Base-by-base conservation (phyloP, 2,329 filamentous ascomycete species). In the Ascochyta rabiei region DNA sequence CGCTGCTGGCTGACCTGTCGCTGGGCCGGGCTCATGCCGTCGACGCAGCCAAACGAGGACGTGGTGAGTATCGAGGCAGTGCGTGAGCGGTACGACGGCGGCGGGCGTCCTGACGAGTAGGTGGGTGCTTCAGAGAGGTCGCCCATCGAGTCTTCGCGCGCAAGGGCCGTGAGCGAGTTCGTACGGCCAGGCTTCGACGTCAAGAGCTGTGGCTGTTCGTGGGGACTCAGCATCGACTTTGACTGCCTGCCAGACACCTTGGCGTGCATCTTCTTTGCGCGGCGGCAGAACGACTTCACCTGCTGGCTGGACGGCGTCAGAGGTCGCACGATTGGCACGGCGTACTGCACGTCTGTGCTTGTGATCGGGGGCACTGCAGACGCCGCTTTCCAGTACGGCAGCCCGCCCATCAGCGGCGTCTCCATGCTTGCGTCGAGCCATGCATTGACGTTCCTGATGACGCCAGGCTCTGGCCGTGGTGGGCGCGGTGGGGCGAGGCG, bases 1-100 rank as follows among this genome's bases (percentile, higher is more conserved):
- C 61, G 57, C 37, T 67, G 64, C 43, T 70, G 68, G 45, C 65
- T 68, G 33, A 63, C 57, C 35, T 68, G 63, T 44, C 70, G 57
- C 37, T 68, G 67, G 19, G 61, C 61, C 19, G 59, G 37, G 33
- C 61, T 68, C 65, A 73, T 69, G 4, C 69, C 71, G 43, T 74
- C 71, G 9, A 74, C 63, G 44, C 71, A 74, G 6, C 71, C 72
- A 35, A 74, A 74, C 3, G 72, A 74, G 10, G 72, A 74, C 7
- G 66, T 72, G 3, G 67, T 67, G 38, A 65, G 53, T 2, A 68
- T 53, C n/a, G 72, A 74, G 3, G 53, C 66, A 7, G 69, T 58
- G 2, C 62, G 67, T 13, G 72, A 73, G 19, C 64, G 64, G 49
- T 74, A 74, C 0, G 71, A 71, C n/a, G 72, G 72, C 9, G 71